Conservation (phyloP, 441 rosid genomes). For the Pelargonium cotyledonis region DNA sequence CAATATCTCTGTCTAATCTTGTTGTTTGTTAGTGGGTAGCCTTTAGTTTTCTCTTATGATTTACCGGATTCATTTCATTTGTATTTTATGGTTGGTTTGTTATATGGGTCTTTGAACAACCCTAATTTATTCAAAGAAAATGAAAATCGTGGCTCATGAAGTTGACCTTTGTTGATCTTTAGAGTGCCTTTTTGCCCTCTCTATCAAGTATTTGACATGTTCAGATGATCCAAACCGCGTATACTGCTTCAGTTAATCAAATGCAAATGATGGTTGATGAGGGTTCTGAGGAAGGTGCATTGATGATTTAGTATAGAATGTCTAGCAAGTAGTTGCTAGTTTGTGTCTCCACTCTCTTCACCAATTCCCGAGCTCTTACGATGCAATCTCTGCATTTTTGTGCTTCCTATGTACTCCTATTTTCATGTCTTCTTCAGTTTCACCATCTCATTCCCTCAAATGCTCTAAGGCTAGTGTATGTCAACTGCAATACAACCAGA, state of each 20-base stretch:
- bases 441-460: neutral
- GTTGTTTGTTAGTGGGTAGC: neutral
- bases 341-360: slow-evolving; percentile 1
- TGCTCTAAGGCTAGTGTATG: neutral
- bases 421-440: slow-evolving; percentile 9
- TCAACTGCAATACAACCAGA: slow-evolving; percentile 8
- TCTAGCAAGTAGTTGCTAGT: too few relatives aligned
- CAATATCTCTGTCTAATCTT: neutral
- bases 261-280: neutral
- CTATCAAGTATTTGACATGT: slow-evolving; percentile 4
- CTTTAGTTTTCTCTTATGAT: too few relatives aligned
- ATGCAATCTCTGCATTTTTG: slow-evolving; percentile 5
- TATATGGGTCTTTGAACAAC: too few relatives aligned
- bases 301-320: too few relatives aligned
- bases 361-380: neutral
- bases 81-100: slow-evolving; percentile 3
- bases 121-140: too few relatives aligned
- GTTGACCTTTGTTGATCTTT: neutral
- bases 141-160: too few relatives aligned
- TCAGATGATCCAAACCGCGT: neutral
- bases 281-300: neutral
- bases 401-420: neutral
- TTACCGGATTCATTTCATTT: neutral
- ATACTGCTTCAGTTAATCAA: neutral
- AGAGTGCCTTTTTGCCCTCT: neutral